Percentiles rank a stretch among this genome's conserved stretches.
phyloP scores from a whole-genome alignment of 495 filamentous ascomycete species.

The Neurospora sp. region DNA sequence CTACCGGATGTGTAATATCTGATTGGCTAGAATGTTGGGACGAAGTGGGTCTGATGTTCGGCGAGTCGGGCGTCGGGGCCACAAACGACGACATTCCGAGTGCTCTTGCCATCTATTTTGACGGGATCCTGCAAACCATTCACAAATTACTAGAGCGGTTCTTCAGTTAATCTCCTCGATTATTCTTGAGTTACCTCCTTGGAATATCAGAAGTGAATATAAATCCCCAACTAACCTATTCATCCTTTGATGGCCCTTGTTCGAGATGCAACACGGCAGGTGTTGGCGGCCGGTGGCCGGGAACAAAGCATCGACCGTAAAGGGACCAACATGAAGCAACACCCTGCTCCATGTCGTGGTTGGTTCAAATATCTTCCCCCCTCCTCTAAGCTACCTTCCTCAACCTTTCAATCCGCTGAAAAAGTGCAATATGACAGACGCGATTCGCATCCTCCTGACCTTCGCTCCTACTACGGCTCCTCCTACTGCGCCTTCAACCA shows the following conservation, averaged over 20 bases:
- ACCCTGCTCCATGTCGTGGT: neutral
- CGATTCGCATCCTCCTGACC: neutral
- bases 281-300: neutral
- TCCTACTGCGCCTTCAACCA: neutral
- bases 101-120: neutral
- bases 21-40: neutral
- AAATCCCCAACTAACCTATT: neutral
- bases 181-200: too few relatives aligned
- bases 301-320: neutral
- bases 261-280: neutral
- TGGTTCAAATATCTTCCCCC: neutral
- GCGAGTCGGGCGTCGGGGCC: neutral
- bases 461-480: too few relatives aligned
- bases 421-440: neutral
- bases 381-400: neutral
- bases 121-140: too few relatives aligned
- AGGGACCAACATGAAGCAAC: neutral
- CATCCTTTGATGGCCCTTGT: neutral
- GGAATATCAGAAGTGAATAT: neutral
- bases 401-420: neutral
- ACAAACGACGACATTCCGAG: neutral
- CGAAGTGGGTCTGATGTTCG: neutral
- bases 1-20: neutral
- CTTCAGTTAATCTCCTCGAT: too few relatives aligned
- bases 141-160: neutral